Evolutionary conservation across 345 rosid genomes (phyloP).

Genomic region (Gossypium sturtianum): DNA sequence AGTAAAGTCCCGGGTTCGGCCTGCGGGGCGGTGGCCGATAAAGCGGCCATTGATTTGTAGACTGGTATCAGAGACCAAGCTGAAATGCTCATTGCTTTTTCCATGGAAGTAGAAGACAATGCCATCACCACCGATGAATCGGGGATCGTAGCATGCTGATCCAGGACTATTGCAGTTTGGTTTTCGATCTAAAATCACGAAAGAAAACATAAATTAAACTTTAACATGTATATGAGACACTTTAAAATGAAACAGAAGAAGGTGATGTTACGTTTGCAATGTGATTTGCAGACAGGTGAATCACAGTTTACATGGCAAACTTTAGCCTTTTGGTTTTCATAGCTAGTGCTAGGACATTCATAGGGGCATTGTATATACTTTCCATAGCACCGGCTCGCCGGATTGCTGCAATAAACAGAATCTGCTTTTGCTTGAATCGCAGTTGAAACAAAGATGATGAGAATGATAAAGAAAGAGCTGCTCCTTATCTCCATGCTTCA

Average conservation of each 20-base stretch:
- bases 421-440: background rate
- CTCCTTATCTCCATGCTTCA: background rate
- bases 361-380: constrained; percentile 24
- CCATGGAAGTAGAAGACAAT: constrained; percentile 54
- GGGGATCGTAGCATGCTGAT: constrained; percentile 50
- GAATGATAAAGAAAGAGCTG: background rate
- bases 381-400: constrained; percentile 21
- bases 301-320: constrained; percentile 36
- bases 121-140: constrained; percentile 58
- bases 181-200: constrained; percentile 20
- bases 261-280: constrained; percentile 29
- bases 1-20: constrained; percentile 41
- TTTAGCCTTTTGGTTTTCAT: constrained; percentile 23
- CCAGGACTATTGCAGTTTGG: constrained; percentile 43
- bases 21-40: constrained; percentile 46
- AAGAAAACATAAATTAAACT: background rate
- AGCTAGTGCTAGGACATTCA: constrained; percentile 31
- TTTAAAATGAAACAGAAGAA: background rate
- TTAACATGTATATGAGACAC: too few relatives aligned
- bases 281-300: constrained; percentile 31
- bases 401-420: background rate
- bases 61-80: constrained; percentile 40
- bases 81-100: constrained; percentile 43
- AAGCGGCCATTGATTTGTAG: constrained; percentile 45
- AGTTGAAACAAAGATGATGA: background rate